Evolutionary conservation across 148 eudicot genomes (phyloP), one percentile per base, ranked within the genome.

Genomic region (Gaultheria prostrata): DNA sequence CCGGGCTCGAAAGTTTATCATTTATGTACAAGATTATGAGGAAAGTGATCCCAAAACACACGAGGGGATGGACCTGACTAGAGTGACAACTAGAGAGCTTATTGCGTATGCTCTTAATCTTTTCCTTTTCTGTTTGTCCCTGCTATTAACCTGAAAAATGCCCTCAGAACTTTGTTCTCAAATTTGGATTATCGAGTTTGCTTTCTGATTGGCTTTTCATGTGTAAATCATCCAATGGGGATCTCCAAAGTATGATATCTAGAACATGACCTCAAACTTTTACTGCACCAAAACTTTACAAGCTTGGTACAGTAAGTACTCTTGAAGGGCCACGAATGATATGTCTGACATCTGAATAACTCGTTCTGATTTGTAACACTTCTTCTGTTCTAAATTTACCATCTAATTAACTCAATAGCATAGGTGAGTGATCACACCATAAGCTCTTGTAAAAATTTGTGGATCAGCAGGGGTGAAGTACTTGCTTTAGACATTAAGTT

Each of bases 1-100:
- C 8, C 95, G 98, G 82, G 95, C 97, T 88, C 88, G 98, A 39
- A 94, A 96, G 72, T 96, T 96, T 86, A 91, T 96, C 70, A 89
- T 92, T 24, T 96, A 86, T 85, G 98, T 96, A 82, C 98, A 96
- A 88, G 91, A 96, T 81, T 96, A 92, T 85, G 81, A 90, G 53
- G 98, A 93, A 89, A 90, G 30, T 74, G 91, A 92, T 84, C 98
- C 98, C 51, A 92, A 87, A 83, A 94, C 98, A 50, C 98, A 94
- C 12, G 98, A 91, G 43, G 98, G 98, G 77, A 84, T 96, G 98
- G 97, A 96, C 86, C 87, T 96, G 91, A 91, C 92, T 63, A 93
- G 90, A 86, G 92, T 94, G 59, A 92, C 98, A 57, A 89, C 98
- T 30, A 93, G 83, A 85, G 97, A 93, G 87, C 94, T 96, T 82